phyloP scores from a whole-genome alignment of 2,329 filamentous ascomycete genomes.

The Byssoonygena ceratinophila region DNA sequence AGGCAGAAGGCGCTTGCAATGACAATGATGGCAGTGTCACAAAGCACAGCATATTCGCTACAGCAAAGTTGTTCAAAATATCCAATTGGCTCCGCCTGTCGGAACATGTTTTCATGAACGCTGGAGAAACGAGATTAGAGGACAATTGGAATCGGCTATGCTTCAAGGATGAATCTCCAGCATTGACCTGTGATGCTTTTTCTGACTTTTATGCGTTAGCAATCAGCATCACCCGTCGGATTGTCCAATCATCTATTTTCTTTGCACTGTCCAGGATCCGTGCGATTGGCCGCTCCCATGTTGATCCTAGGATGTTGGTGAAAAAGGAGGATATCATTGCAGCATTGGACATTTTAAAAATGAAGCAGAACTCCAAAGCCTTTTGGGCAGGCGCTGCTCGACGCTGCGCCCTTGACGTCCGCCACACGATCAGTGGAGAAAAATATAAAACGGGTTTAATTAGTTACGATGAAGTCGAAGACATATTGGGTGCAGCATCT shows the following conservation, averaged over 20 bases:
- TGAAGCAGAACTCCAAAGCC: conserved; percentile 35
- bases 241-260: conserved; percentile 60
- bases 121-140: conserved; percentile 43
- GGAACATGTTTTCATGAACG: conserved; percentile 64
- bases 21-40: background rate
- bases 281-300: conserved; percentile 30
- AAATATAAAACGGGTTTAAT: conserved; percentile 24
- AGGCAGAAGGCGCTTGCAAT: background rate
- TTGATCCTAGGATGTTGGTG: conserved; percentile 27
- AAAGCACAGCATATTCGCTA: conserved; percentile 34
- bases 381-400: conserved; percentile 46
- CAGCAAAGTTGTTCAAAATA: conserved; percentile 49
- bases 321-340: conserved; percentile 43
- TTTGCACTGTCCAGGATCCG: conserved; percentile 60
- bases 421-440: conserved; percentile 29
- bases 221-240: conserved; percentile 55
- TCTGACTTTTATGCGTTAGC: conserved; percentile 61
- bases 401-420: conserved; percentile 44
- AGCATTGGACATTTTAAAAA: conserved; percentile 45
- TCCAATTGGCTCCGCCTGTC: conserved; percentile 55
- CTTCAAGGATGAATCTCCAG: conserved; percentile 47
- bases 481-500: conserved; percentile 13
- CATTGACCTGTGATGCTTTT: conserved; percentile 64
- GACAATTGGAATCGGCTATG: conserved; percentile 58
- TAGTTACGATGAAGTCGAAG: conserved; percentile 30